Conservation (phyloP, 1,139 yeast genomes). For the Nakaseomyces uthaithaninus region DNA sequence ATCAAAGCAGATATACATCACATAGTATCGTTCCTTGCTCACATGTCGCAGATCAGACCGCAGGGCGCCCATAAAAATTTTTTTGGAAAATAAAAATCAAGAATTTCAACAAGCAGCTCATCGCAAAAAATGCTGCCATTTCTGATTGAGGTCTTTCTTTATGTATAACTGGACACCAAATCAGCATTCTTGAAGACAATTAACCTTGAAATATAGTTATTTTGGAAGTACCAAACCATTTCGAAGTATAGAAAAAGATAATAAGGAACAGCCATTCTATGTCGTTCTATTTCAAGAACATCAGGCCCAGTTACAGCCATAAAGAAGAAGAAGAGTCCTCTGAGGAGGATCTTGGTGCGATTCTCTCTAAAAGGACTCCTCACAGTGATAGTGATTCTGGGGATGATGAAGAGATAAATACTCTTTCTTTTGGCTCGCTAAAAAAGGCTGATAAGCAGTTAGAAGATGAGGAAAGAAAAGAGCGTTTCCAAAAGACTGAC, state of each 20-base stretch:
- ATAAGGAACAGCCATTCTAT: too few relatives aligned
- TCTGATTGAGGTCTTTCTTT: background rate
- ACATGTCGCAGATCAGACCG: too few relatives aligned
- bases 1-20: too few relatives aligned
- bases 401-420: constrained; percentile 30
- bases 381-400: constrained; percentile 23
- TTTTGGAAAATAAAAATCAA: background rate
- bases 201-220: background rate
- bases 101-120: constrained; percentile 1
- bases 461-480: constrained; percentile 31
- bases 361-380: constrained; percentile 11
- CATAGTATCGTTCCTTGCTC: too few relatives aligned
- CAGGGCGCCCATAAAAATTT: constrained; percentile 1
- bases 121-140: background rate
- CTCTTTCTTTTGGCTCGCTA: constrained; percentile 52
- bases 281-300: constrained; percentile 30
- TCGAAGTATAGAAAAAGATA: too few relatives aligned
- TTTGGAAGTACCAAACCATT: too few relatives aligned
- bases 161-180: too few relatives aligned
- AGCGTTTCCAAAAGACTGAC: constrained; percentile 3
- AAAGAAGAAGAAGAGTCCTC: constrained; percentile 13
- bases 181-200: background rate
- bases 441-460: constrained; percentile 49
- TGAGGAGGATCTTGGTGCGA: constrained; percentile 9
- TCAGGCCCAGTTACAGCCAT: constrained; percentile 25